Conservation (phyloP, 345 rosid genomes). For the Eucalyptus tenuipes region DNA sequence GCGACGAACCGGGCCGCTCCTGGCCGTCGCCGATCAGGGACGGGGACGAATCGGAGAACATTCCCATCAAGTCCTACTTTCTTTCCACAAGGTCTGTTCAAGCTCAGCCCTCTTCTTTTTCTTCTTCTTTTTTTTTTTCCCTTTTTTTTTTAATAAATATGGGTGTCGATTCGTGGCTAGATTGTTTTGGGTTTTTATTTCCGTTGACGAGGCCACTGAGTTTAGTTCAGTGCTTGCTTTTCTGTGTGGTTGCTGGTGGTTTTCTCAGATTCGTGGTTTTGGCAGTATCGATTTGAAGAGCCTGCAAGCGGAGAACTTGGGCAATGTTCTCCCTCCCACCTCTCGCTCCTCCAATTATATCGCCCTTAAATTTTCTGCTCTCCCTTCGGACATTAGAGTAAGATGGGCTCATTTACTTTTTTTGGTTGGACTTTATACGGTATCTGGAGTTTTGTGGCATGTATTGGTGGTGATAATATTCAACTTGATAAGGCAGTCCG, state of each 20-base stretch:
- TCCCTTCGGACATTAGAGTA: conserved; percentile 55
- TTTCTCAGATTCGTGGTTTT: conserved; percentile 78
- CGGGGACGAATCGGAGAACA: conserved; percentile 8
- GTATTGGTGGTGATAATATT: neutral
- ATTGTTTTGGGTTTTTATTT: neutral
- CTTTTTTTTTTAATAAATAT: neutral
- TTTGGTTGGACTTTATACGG: neutral
- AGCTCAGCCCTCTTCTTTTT: neutral
- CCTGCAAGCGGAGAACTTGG: conserved; percentile 83
- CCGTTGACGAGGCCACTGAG: neutral
- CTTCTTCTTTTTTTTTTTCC: too few relatives aligned
- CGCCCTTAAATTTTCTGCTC: conserved; percentile 61
- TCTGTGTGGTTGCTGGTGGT: conserved; percentile 9
- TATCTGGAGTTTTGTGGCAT: neutral
- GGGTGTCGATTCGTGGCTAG: neutral
- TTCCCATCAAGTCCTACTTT: conserved; percentile 76
- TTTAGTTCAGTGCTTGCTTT: neutral
- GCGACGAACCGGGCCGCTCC: conserved; percentile 23
- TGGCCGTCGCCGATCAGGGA: conserved; percentile 23
- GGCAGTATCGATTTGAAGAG: conserved; percentile 96
- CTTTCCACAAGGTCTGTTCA: conserved; percentile 62
- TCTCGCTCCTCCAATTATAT: conserved; percentile 86
- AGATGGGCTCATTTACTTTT: conserved; percentile 16
- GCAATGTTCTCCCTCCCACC: conserved; percentile 71
- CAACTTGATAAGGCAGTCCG: neutral